Conservation (phyloP, 805 yeast species). For the Ogataea polymorpha region DNA sequence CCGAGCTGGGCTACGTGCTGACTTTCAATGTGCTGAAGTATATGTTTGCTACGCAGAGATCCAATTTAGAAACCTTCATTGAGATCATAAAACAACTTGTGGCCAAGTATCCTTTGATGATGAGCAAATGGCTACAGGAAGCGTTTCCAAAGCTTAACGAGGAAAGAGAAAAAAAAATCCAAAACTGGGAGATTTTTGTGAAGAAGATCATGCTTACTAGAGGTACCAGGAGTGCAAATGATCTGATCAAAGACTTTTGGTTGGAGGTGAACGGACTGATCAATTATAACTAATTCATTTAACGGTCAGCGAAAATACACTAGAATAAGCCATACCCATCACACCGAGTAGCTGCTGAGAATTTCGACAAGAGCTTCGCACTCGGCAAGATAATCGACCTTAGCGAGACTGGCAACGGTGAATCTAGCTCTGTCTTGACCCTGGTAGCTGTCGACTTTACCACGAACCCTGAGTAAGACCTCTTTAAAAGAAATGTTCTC, state of each 20-base stretch:
- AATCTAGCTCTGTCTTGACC: conserved; percentile 76
- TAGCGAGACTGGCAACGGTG: conserved; percentile 53
- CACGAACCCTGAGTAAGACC: conserved; percentile 72
- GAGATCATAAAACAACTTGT: conserved; percentile 44
- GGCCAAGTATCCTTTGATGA: conserved; percentile 36
- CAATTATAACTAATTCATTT: conserved; percentile 32
- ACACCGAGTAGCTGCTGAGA: conserved; percentile 36
- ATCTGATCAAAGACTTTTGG: conserved; percentile 63
- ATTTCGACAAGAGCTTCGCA: conserved; percentile 52
- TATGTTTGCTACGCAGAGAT: conserved; percentile 51
- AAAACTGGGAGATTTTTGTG: conserved; percentile 42
- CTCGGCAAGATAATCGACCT: conserved; percentile 57
- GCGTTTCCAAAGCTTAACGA: conserved; percentile 30
- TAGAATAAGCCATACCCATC: conserved; percentile 5
- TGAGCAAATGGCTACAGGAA: conserved; percentile 46
- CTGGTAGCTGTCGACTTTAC: conserved; percentile 79
- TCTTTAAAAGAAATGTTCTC: conserved; percentile 56
- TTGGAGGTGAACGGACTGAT: conserved; percentile 53
- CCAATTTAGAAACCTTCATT: conserved; percentile 57
- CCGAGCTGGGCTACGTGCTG: conserved; percentile 30
- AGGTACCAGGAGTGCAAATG: conserved; percentile 60
- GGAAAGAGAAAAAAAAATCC: conserved; percentile 27
- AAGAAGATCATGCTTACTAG: conserved; percentile 59
- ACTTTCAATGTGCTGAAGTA: conserved; percentile 40
- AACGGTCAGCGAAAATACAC: conserved; percentile 4